phyloP scores from a whole-genome alignment of 139 green algal genomes.

The Zygnema circumcarinatum region DNA sequence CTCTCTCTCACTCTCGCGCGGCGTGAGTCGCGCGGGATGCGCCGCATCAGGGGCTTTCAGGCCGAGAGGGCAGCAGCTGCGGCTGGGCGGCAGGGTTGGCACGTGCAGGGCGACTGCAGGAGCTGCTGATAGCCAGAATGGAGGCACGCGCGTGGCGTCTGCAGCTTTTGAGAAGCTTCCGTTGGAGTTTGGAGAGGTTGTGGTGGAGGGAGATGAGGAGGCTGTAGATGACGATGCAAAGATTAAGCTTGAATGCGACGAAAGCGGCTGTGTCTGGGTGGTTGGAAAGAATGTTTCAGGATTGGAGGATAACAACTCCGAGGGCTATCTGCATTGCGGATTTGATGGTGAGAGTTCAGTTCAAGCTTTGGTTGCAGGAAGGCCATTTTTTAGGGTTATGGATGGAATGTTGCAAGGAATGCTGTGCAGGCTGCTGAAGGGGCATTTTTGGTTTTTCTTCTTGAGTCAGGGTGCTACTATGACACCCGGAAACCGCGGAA shows the following conservation, averaged over 20 bases:
- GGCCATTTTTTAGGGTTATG: too few relatives aligned
- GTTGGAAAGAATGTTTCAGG: slow-evolving; percentile 9
- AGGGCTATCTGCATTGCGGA: slow-evolving; percentile 38
- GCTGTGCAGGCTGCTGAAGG: too few relatives aligned
- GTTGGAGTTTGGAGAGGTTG: slow-evolving; percentile 25
- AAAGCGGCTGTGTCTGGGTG: slow-evolving; percentile 45
- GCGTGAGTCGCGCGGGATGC: too few relatives aligned
- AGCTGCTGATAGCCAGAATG: not conserved
- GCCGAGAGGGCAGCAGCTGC: not conserved
- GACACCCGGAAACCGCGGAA: not conserved
- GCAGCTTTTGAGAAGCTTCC: not conserved
- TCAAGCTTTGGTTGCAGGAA: not conserved
- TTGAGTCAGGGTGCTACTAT: slow-evolving; percentile 44
- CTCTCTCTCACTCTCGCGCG: not conserved
- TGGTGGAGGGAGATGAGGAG: slow-evolving; percentile 21
- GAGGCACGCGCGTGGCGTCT: too few relatives aligned
- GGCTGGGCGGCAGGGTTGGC: not conserved
- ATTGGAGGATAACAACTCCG: not conserved
- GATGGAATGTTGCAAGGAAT: too few relatives aligned
- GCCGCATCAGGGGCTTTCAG: not conserved
- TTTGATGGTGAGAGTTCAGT: slow-evolving; percentile 18
- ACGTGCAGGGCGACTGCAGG: not conserved
- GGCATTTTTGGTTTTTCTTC: slow-evolving; percentile 20
- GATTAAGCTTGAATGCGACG: slow-evolving; percentile 51
- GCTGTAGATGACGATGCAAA: slow-evolving; percentile 25